phyloP scores from a whole-genome alignment of 1,284 basidiomycete genomes.

The Heimioporus punctisporus region DNA sequence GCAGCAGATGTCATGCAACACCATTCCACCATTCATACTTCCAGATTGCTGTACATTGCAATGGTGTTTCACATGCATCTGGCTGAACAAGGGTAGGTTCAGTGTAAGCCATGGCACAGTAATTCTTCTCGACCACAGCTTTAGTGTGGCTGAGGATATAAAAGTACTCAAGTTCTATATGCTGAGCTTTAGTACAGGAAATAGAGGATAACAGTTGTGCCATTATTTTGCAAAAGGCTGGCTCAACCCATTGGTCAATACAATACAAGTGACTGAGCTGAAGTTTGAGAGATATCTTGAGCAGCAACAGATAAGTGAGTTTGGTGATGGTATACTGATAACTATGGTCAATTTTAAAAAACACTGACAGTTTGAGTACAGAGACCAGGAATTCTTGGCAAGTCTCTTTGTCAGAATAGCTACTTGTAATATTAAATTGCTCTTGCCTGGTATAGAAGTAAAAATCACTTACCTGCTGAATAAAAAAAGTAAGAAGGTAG shows the following conservation, averaged over 20 bases:
- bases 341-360: too few relatives aligned
- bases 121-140: background rate
- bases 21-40: background rate
- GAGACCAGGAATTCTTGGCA: too few relatives aligned
- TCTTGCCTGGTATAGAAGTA: background rate
- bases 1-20: background rate
- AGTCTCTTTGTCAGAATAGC: slow-evolving; percentile 1
- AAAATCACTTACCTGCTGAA: slow-evolving; percentile 1
- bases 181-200: background rate
- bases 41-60: background rate
- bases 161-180: background rate
- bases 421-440: background rate
- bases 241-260: background rate
- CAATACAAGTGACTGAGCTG: too few relatives aligned
- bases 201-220: background rate
- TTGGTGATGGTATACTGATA: too few relatives aligned
- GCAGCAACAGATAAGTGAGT: too few relatives aligned
- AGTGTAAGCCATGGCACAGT: background rate
- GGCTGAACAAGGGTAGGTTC: background rate
- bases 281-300: too few relatives aligned
- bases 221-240: background rate
- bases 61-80: background rate
- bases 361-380: too few relatives aligned
- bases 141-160: background rate
- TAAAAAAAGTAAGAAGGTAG: slow-evolving; percentile 5